These are phyloP conservation scores for Metroxylon sagu DNA, from an alignment of 176 grass and related monocot species.

Conservation along the genomic window DNA sequence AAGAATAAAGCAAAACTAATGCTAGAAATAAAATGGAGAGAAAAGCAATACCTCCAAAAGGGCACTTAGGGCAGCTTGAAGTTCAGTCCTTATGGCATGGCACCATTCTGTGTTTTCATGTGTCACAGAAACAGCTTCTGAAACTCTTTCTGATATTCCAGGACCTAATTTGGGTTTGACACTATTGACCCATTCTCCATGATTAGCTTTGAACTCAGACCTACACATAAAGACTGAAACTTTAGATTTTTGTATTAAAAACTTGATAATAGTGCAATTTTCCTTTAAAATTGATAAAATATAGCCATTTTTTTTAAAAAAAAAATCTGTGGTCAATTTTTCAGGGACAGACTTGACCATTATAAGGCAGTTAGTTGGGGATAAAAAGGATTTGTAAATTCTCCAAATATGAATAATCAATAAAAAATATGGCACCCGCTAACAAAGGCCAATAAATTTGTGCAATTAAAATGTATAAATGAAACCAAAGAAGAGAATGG, in stretches of 20 bases:
- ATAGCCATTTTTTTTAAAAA: too few relatives aligned
- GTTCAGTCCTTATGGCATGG: conserved; percentile 36
- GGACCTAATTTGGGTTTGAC: conserved; percentile 67
- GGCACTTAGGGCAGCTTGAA: conserved; percentile 37
- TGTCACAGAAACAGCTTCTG: conserved; percentile 34
- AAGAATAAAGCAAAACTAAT: background rate
- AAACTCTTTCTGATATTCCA: conserved; percentile 52
- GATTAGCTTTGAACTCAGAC: conserved; percentile 74
- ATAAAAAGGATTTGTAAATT: too few relatives aligned
- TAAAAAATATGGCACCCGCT: too few relatives aligned
- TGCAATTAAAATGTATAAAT: too few relatives aligned
- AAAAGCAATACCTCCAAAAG: conserved; percentile 44
- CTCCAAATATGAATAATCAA: too few relatives aligned
- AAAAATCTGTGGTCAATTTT: too few relatives aligned
- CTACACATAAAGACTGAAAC: conserved; percentile 22
- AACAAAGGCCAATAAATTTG: too few relatives aligned
- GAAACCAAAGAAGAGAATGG: too few relatives aligned
- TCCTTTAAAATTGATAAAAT: too few relatives aligned
- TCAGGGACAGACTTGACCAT: too few relatives aligned
- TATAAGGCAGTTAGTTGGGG: too few relatives aligned
- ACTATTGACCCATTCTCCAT: conserved; percentile 59
- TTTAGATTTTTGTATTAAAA: background rate
- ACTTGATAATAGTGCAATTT: conserved; percentile 2
- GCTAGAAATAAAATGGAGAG: background rate
- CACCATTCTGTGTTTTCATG: conserved; percentile 39